Base-by-base conservation (phyloP, 108 stramenopile species). In the Parietichytrium sp. region DNA sequence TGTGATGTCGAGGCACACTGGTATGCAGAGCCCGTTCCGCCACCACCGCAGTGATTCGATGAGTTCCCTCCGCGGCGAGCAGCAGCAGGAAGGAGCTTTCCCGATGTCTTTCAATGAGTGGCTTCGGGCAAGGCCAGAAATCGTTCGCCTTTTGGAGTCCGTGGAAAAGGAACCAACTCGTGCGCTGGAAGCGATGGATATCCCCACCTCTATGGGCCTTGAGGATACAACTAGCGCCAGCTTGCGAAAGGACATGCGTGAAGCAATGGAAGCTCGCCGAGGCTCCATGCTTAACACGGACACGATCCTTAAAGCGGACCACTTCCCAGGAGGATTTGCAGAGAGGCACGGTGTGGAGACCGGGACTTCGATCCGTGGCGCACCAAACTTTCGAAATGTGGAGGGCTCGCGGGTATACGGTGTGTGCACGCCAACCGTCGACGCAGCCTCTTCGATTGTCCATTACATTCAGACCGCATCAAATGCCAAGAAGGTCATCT, bases 201-300 rank as follows among this genome's bases (percentile, higher is more conserved):
- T n/a, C n/a, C n/a, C n/a, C n/a, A n/a, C n/a, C n/a, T n/a, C n/a
- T n/a, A n/a, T n/a, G n/a, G n/a, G n/a, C n/a, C n/a, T n/a, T n/a
- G n/a, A n/a, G n/a, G n/a, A n/a, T n/a, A n/a, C n/a, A n/a, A 72
- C 20, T 1, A 72, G 61, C 42, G 61, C 61, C 2, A 42, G 45
- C 42, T n/a, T 72, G 23, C 20, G 20, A n/a, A 42, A 72, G 38
- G 61, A 72, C 15, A 42, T 72, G 10, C 61, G 61, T 10, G 42
- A 33, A 7, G 61, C 61, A 0, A 33, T 72, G 38, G 61, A 33
- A 1, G 61, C 61, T 3, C 61, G 61, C n/a, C 61, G 61, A 0
- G 61, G 61, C 8, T 72, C 61, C 29, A 72, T 72, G 61, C 61
- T 72, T 25, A 72, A 72, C 61, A 72, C 61, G 33, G 61, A 72